Conservation (phyloP, 2,329 filamentous ascomycete genomes). For the Exophiala phaeomuriformis region DNA sequence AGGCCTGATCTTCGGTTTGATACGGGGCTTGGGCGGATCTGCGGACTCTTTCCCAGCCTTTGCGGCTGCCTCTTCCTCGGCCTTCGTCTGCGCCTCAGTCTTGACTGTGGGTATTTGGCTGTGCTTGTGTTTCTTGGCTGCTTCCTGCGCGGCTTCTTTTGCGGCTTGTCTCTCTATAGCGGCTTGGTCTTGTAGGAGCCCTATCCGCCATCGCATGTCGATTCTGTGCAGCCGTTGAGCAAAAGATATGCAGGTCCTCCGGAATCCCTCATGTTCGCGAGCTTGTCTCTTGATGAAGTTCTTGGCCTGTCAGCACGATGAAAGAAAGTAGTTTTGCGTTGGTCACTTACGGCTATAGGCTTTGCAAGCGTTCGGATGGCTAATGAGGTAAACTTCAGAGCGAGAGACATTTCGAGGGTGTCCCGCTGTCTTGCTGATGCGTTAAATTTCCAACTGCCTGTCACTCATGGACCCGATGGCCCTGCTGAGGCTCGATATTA, state of each 20-base stretch:
- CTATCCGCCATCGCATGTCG: slow-evolving; percentile 62
- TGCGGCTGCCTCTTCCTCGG: slow-evolving; percentile 46
- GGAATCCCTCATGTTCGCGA: slow-evolving; percentile 61
- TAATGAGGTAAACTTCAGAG: slow-evolving; percentile 59
- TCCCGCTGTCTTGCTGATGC: not conserved
- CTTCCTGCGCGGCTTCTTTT: slow-evolving; percentile 46
- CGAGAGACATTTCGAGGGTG: slow-evolving; percentile 36
- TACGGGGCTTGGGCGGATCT: slow-evolving; percentile 42
- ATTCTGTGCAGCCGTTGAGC: slow-evolving; percentile 58
- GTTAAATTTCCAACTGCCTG: not conserved
- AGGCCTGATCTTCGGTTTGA: slow-evolving; percentile 52
- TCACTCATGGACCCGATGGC: not conserved
- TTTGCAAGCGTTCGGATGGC: slow-evolving; percentile 60
- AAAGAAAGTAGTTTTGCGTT: too few relatives aligned
- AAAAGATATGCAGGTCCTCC: slow-evolving; percentile 53
- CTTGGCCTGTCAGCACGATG: slow-evolving; percentile 35
- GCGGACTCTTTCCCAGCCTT: slow-evolving; percentile 37
- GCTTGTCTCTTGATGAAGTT: slow-evolving; percentile 62
- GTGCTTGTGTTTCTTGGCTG: slow-evolving; percentile 49
- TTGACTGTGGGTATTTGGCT: slow-evolving; percentile 52
- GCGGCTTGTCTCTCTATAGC: slow-evolving; percentile 40
- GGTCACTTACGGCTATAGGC: slow-evolving; percentile 54
- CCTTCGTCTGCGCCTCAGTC: slow-evolving; percentile 53
- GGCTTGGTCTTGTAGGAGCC: slow-evolving; percentile 55
- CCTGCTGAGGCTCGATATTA: not conserved